Conservation (phyloP, 208 protist species). For the Crithidia brevicula region DNA sequence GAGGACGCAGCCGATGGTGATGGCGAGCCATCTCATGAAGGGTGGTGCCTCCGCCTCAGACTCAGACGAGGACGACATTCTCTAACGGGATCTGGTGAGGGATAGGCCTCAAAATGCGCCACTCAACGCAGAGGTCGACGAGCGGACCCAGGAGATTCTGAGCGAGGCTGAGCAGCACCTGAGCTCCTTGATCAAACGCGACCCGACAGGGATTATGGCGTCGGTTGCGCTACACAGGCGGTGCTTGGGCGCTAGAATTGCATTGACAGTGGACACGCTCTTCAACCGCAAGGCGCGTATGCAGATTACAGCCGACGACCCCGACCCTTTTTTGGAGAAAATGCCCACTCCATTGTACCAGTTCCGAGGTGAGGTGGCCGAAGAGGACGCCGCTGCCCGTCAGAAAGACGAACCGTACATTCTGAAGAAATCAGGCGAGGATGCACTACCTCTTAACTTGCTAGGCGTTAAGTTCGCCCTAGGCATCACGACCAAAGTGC, state of each 20-base stretch:
- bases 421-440: not conserved
- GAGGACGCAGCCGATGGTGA: not conserved
- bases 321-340: not conserved
- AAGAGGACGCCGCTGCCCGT: not conserved
- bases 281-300: not conserved
- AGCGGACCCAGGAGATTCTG: not conserved
- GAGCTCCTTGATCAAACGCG: not conserved
- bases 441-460: not conserved
- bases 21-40: not conserved
- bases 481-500: not conserved
- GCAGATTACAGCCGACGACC: not conserved
- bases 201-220: not conserved
- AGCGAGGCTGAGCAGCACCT: not conserved
- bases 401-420: constrained; percentile 1
- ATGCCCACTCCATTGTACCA: not conserved
- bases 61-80: not conserved
- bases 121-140: not conserved
- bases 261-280: not conserved
- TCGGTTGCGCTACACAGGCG: not conserved
- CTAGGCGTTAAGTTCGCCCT: not conserved
- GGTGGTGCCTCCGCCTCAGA: not conserved
- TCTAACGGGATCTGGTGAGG: not conserved
- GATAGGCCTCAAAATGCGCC: not conserved
- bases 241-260: not conserved
- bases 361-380: not conserved